phyloP scores from a whole-genome alignment of 345 rosid genomes.

The Eucalyptus marginata region DNA sequence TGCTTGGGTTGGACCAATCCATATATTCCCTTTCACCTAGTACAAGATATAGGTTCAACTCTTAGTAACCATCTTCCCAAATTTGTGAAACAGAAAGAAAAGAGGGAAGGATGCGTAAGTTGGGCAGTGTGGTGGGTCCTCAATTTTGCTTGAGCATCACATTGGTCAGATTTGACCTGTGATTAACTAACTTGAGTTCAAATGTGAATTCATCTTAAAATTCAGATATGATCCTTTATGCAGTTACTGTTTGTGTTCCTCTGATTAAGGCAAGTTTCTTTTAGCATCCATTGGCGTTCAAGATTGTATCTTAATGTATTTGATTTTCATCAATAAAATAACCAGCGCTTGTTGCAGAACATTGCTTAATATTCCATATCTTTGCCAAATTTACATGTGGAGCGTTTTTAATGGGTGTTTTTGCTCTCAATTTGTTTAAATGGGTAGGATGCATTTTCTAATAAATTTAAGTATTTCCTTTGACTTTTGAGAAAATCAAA shows the following conservation, averaged over 20 bases:
- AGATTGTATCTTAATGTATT: neutral
- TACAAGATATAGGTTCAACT: neutral
- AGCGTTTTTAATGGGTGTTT: neutral
- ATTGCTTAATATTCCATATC: neutral
- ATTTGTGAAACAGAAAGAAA: neutral
- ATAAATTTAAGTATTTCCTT: neutral
- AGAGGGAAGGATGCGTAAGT: neutral
- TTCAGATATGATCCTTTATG: neutral
- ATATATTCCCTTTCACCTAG: neutral
- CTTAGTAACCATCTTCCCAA: neutral
- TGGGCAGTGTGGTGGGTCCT: neutral
- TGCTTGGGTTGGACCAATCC: too few relatives aligned
- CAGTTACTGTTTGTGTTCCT: neutral
- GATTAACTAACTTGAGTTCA: neutral
- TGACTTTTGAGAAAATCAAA: neutral
- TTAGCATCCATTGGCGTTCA: neutral
- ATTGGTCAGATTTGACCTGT: neutral
- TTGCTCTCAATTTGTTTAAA: neutral
- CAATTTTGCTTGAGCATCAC: neutral
- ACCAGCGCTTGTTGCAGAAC: neutral
- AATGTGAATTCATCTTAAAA: neutral
- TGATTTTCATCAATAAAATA: neutral
- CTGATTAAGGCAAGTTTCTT: neutral
- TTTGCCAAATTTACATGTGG: neutral
- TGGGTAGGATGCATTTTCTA: neutral